These are phyloP conservation scores for Trichoderma arundinaceum DNA, from an alignment of 2,329 filamentous ascomycete genomes.

Conservation along the genomic window DNA sequence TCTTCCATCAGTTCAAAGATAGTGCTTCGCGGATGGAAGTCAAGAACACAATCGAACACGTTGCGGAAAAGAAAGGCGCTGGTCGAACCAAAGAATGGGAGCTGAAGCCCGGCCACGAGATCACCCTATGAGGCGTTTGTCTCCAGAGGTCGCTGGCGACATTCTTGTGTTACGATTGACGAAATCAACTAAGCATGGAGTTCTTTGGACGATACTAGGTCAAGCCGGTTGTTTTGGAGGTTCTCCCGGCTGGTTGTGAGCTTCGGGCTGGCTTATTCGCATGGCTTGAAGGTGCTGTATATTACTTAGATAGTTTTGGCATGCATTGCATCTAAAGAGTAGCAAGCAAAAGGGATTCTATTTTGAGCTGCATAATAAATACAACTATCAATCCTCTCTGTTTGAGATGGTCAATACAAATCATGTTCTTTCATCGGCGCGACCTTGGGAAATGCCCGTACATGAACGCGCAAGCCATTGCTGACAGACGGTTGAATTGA, in stretches of 20 bases:
- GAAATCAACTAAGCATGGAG: constrained; percentile 31
- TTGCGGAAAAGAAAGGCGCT: constrained; percentile 49
- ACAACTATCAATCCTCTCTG: not conserved
- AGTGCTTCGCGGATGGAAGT: constrained; percentile 48
- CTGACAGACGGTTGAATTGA: too few species aligned
- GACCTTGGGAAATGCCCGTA: too few species aligned
- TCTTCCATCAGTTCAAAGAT: constrained; percentile 48
- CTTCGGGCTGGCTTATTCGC: constrained; percentile 11
- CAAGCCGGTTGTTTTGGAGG: constrained; percentile 3
- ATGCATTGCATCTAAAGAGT: constrained; percentile 12
- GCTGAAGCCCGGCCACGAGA: constrained; percentile 48
- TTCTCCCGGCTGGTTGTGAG: not conserved
- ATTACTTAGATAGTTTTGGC: constrained; percentile 9
- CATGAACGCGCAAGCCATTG: too few species aligned
- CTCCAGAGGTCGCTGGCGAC: constrained; percentile 6
- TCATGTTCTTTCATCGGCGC: too few species aligned
- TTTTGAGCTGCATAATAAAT: not conserved
- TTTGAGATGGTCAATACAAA: too few species aligned
- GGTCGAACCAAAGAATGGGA: constrained; percentile 49
- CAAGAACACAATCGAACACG: constrained; percentile 50
- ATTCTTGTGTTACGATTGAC: constrained; percentile 29
- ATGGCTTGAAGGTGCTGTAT: constrained; percentile 9
- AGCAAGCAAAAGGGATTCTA: not conserved
- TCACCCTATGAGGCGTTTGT: constrained; percentile 38
- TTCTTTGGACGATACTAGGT: constrained; percentile 24